Evolutionary conservation across 1,139 yeast genomes (phyloP).

Genomic region (Wickerhamiella infanticola): DNA sequence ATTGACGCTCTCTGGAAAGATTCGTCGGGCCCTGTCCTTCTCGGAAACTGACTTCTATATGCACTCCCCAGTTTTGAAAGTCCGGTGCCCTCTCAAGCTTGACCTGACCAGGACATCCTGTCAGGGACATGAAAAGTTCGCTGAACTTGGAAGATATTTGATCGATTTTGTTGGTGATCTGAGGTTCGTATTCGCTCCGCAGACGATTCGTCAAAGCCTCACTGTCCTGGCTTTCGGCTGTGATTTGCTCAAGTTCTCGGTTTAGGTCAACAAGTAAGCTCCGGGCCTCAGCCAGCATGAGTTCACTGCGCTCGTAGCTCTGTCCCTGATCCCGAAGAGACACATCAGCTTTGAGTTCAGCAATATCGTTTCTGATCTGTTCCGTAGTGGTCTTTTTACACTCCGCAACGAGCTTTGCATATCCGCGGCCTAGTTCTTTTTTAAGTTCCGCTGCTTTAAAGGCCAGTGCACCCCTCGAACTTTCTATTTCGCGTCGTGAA

Average conservation of each 20-base stretch:
- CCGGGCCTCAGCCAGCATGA: slow-evolving; percentile 2
- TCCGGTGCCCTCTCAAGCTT: slow-evolving; percentile 37
- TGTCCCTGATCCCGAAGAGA: slow-evolving; percentile 13
- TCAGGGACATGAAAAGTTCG: slow-evolving; percentile 41
- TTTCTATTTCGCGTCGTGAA: background rate
- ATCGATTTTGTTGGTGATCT: slow-evolving; percentile 34
- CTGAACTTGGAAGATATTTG: slow-evolving; percentile 50
- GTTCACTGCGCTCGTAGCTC: slow-evolving; percentile 7
- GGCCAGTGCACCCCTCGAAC: background rate
- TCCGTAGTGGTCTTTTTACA: slow-evolving; percentile 3
- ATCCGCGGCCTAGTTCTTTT: background rate
- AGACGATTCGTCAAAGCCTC: slow-evolving; percentile 15
- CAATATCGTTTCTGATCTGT: slow-evolving; percentile 4
- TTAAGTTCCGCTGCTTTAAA: background rate
- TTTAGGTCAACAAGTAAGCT: slow-evolving; percentile 4
- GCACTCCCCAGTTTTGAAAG: slow-evolving; percentile 67
- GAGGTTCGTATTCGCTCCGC: slow-evolving; percentile 41
- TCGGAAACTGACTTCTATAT: slow-evolving; percentile 74
- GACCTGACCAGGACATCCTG: slow-evolving; percentile 79
- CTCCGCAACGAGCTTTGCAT: slow-evolving; percentile 5
- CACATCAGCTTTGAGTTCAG: slow-evolving; percentile 10
- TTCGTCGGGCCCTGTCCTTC: slow-evolving; percentile 53
- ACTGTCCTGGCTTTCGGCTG: background rate
- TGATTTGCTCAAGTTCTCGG: background rate
- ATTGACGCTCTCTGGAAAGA: slow-evolving; percentile 74